Base-by-base conservation (phyloP, 2,329 filamentous ascomycete species). In the Xylogone sp. region DNA sequence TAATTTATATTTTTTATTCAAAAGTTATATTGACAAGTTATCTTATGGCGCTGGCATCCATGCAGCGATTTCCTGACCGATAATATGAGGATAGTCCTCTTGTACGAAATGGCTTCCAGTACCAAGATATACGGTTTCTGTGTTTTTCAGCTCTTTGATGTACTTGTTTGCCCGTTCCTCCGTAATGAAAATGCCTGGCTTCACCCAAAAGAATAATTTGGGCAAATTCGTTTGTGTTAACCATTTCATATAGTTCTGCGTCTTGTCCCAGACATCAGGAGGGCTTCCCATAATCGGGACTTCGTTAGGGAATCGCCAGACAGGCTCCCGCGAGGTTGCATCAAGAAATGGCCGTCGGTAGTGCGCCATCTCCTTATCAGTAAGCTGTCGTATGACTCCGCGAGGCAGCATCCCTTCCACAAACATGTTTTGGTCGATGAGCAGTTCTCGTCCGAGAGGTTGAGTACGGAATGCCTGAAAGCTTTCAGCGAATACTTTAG, bases 201-300 rank as follows among this genome's bases (percentile, higher is more conserved):
- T 39, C 12, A 39, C 27, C 46, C 46, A 48, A 19, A 48, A 48
- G 46, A 48, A 48, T 18, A 48, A 19, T n/a, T 42, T 46, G 3
- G 46, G 46, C 4, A 42, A 21, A 34, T 48, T 27, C 18, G 20
- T 48, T 39, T 48, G 27, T 8, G 34, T 16, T 4, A 48, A 13
- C 45, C 45, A 47, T 2, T 29, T 34, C 20, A 34, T 47, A 19
- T 47, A 47, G 22, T 34, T 42, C 18, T 42, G 18, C 18, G 39
- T 27, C 27, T 31, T 31, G 13, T 31, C 27, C 27, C 27, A 31
- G 13, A 31, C 27, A 31, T 31, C 27, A 8, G 7, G 8, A 13
- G 27, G 27, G 13, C 13, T 7, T 7, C 27, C 27, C 27, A 31
- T 31, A 31, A 31, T 31, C 27, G 27, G 27, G 27, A 31, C 27